Evolutionary conservation across 1,284 basidiomycete genomes (phyloP), one percentile per base, ranked within the genome.

Genomic region (Volvariella volvacea): DNA sequence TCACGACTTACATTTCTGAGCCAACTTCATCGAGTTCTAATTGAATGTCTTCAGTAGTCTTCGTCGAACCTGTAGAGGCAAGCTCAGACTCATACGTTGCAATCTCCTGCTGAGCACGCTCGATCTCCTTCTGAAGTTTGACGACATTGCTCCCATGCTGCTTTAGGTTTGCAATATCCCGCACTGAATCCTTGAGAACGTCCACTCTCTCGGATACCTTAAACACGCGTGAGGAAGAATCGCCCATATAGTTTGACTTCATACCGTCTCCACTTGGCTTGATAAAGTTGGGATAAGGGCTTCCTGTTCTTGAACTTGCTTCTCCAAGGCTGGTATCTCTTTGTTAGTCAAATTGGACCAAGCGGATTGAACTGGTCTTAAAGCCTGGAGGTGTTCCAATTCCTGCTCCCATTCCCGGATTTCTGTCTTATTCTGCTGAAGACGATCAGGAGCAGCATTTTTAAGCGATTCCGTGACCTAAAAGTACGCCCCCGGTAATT

Each of bases 21-120:
- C 74, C 69, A 25, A 92, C 55, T 3, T 64, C 63, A 43, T 86
- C 78, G 4, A 94, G 67, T 55, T 93, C 83, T 19, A 58, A 65
- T 59, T 95, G 88, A 2, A 96, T 83, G 42, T 93, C 91, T 40
- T 92, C 88, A 1, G 80, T 76, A 0, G 91, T 92, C 63, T 83
- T 89, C 4, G 78, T 76, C 10, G 83, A 85, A 2, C 92, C 92
- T 1, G 80, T 80, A 3, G 74, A 66, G 17, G 74, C 67, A 9
- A 97, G 70, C 32, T 86, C 80, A 28, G 68, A 68, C 61, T 95
- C 88, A 31, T 92, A 67, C 37, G 69, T 65, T n/a, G 63, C 50
- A 31, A 88, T 76, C 38, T 92, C 88, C 31, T 73, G 64, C 45
- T 74, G 70, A 19, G 92, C 71, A 17, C 77, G 76, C 28, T 78